These are phyloP conservation scores for Fusarium nisikadoi DNA, from an alignment of 2,329 filamentous ascomycete genomes.

Conservation along the genomic window DNA sequence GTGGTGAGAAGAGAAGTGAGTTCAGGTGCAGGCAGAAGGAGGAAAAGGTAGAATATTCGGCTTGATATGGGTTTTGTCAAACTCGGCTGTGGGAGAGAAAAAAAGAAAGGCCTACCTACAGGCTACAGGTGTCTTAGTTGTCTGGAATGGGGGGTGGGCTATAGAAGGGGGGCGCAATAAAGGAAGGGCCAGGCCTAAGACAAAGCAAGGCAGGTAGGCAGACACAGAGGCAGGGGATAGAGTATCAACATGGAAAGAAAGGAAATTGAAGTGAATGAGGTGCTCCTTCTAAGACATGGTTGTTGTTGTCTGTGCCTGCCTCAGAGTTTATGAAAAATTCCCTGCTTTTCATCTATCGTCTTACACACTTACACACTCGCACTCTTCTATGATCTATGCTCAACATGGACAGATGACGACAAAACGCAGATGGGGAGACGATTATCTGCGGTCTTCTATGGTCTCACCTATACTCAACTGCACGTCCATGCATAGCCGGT, in stretches of 20 bases:
- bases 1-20: slow-evolving; percentile 40
- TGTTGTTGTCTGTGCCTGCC: slow-evolving; percentile 19
- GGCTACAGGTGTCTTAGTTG: slow-evolving; percentile 22
- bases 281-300: slow-evolving; percentile 20
- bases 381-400: background rate
- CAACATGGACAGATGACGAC: slow-evolving; percentile 23
- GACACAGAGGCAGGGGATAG: slow-evolving; percentile 16
- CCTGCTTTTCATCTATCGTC: slow-evolving; percentile 1
- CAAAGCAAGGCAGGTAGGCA: slow-evolving; percentile 32
- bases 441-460: background rate
- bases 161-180: slow-evolving; percentile 28
- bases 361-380: background rate
- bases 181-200: slow-evolving; percentile 34
- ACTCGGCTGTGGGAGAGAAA: slow-evolving; percentile 46
- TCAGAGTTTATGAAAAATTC: background rate
- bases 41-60: slow-evolving; percentile 44
- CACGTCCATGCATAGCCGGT: slow-evolving; percentile 32
- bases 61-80: slow-evolving; percentile 46
- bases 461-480: background rate
- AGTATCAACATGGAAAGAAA: slow-evolving; percentile 15
- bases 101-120: slow-evolving; percentile 29
- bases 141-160: slow-evolving; percentile 40
- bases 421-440: slow-evolving; percentile 20
- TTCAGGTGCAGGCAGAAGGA: slow-evolving; percentile 35
- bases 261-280: slow-evolving; percentile 30